Evolutionary conservation across 1,284 basidiomycete species (phyloP), one percentile per base, ranked within the genome.

Genomic region (Limonomyces culmigenus): DNA sequence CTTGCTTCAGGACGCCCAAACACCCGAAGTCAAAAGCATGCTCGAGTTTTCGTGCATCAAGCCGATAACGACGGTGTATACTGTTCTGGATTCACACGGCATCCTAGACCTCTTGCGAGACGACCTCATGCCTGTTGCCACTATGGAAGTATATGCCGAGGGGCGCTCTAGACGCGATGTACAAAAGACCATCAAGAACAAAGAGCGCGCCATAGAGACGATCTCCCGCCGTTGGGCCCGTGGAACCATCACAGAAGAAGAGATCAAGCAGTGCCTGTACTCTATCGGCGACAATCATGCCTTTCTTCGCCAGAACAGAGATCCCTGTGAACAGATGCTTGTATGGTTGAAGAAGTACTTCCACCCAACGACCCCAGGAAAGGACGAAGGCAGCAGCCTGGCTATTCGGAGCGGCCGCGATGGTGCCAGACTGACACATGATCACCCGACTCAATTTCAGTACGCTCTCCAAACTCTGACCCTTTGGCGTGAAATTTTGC

Each of bases 271-370:
- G 49, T 84, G 81, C 47, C 53, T 86, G 23, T 86, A 86, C 50
- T 79, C 74, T 44, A 85, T 86, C 38, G 78, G 80, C 6, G 83
- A 86, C 52, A 86, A 86, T 46, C 78, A 84, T 47, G 77, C 83
- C 5, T 86, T 86, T 63, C 53, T 86, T 42, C 68, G 81, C 16
- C 67, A 67, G 36, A 86, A 86, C 47, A 75, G 81, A 29, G 81
- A 86, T 49, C 81, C 81, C 34, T 86, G 81, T 53, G 81, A 86
- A 40, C 63, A 65, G 39, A 79, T 85, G 77, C 84, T 86, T 39
- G 50, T 45, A 3, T 78, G 74, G 45, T 55, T 86, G 43, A 81
- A 78, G 50, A 58, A 74, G 40, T 64, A 76, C 48, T 86, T 85
- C 64, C 67, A 83, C 43, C 65, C 83, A 6, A 74, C 71, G 1